phyloP scores from a whole-genome alignment of 345 rosid genomes.

The Lumnitzera littorea region DNA sequence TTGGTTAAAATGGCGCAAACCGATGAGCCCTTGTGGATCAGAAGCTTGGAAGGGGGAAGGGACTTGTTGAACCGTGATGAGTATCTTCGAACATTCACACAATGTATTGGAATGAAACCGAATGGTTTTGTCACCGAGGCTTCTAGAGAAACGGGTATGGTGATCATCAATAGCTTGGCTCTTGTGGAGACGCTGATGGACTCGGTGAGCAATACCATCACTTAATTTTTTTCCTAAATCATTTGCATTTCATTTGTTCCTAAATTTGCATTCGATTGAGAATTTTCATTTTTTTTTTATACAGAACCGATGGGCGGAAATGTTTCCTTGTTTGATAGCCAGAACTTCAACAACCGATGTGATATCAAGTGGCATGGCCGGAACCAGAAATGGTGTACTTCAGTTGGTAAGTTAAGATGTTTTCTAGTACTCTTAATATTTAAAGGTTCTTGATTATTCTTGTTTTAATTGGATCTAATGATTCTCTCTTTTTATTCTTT shows the following conservation, averaged over 20 bases:
- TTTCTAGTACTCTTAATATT: too few relatives aligned
- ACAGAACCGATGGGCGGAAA: slow-evolving; percentile 94
- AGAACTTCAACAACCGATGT: slow-evolving; percentile 72
- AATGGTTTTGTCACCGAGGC: slow-evolving; percentile 74
- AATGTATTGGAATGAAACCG: slow-evolving; percentile 66
- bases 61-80: slow-evolving; percentile 64
- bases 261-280: background rate
- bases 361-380: slow-evolving; percentile 76
- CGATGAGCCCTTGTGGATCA: slow-evolving; percentile 76
- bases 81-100: slow-evolving; percentile 44
- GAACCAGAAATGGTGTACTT: slow-evolving; percentile 87
- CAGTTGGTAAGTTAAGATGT: slow-evolving; percentile 50
- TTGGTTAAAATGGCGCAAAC: slow-evolving; percentile 72
- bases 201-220: slow-evolving; percentile 35
- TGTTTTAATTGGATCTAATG: background rate
- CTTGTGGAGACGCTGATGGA: slow-evolving; percentile 94
- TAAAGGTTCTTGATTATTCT: background rate
- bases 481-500: background rate
- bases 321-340: slow-evolving; percentile 88
- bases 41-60: slow-evolving; percentile 49
- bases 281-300: background rate
- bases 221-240: too few relatives aligned
- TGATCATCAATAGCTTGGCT: slow-evolving; percentile 81
- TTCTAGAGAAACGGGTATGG: slow-evolving; percentile 77
- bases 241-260: background rate